Percentiles rank a stretch among this genome's conserved stretches.
phyloP scores from a whole-genome alignment of 163 green algal genomes.

The Volvox carteri region DNA sequence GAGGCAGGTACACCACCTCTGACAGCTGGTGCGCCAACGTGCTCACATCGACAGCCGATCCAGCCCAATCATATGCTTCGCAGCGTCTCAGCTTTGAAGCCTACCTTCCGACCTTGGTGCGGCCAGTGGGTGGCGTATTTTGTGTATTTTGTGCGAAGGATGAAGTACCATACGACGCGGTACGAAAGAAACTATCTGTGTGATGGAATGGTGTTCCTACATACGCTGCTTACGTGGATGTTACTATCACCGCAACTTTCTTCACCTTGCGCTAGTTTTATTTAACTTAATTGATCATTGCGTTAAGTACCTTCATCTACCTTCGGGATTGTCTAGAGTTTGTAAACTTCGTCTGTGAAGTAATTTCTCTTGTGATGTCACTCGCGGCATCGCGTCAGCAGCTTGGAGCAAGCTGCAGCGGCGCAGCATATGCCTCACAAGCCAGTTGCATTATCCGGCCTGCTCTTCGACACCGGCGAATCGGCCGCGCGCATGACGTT shows the following conservation, averaged over 20 bases:
- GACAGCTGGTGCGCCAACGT: neutral
- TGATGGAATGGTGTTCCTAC: neutral
- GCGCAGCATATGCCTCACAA: neutral
- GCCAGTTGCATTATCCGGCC: neutral
- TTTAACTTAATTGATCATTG: too few species aligned
- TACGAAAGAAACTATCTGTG: neutral
- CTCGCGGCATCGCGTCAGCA: neutral
- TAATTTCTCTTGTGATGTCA: too few species aligned
- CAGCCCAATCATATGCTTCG: neutral
- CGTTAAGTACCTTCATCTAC: too few species aligned
- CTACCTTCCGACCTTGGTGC: neutral
- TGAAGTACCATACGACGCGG: neutral
- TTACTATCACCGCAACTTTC: too few species aligned
- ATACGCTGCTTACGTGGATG: too few species aligned
- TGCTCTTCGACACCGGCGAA: neutral
- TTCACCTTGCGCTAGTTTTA: too few species aligned
- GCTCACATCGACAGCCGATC: neutral
- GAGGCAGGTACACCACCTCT: neutral
- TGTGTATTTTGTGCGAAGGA: neutral
- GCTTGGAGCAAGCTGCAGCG: neutral
- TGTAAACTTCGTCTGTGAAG: too few species aligned
- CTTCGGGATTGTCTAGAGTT: too few species aligned
- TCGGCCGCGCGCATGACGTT: neutral
- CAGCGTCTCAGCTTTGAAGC: neutral
- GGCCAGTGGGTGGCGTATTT: neutral